phyloP scores from a whole-genome alignment of 1,139 yeast species.

The Candida neerlandica region DNA sequence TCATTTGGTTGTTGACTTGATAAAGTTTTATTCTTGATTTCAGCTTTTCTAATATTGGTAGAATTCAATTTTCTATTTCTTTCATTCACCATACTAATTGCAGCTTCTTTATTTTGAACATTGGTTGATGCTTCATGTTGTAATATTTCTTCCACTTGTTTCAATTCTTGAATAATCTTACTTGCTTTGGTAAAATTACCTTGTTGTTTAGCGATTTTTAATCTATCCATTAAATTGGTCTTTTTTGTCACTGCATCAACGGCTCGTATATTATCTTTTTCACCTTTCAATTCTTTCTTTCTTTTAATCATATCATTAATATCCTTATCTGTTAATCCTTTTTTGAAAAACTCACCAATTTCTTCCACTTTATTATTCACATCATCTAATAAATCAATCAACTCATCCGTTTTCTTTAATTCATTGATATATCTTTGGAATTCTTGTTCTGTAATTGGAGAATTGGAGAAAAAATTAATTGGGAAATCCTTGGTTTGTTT shows the following conservation, averaged over 20 bases:
- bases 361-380: slow-evolving; percentile 68
- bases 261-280: slow-evolving; percentile 33
- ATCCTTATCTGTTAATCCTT: slow-evolving; percentile 71
- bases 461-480: slow-evolving; percentile 79
- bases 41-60: slow-evolving; percentile 78
- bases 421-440: slow-evolving; percentile 68
- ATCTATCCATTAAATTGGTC: slow-evolving; percentile 70
- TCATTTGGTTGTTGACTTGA: slow-evolving; percentile 28
- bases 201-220: slow-evolving; percentile 75
- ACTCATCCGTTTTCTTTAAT: slow-evolving; percentile 58
- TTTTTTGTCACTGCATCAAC: slow-evolving; percentile 81
- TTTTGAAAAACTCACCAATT: slow-evolving; percentile 60
- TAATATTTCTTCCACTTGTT: slow-evolving; percentile 32
- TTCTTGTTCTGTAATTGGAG: slow-evolving; percentile 67
- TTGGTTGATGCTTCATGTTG: slow-evolving; percentile 16
- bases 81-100: slow-evolving; percentile 68
- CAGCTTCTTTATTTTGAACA: slow-evolving; percentile 4
- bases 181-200: slow-evolving; percentile 55
- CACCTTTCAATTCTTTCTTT: slow-evolving; percentile 62
- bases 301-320: slow-evolving; percentile 75
- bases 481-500: slow-evolving; percentile 73
- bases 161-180: slow-evolving; percentile 55
- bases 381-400: slow-evolving; percentile 65
- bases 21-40: slow-evolving; percentile 55
- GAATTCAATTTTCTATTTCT: slow-evolving; percentile 84